A percentile compares a stretch with the other conserved stretches of the same genome.
Evolutionary conservation across 1,139 yeast genomes (phyloP).

Genomic region (Magnusiomyces ingens): DNA sequence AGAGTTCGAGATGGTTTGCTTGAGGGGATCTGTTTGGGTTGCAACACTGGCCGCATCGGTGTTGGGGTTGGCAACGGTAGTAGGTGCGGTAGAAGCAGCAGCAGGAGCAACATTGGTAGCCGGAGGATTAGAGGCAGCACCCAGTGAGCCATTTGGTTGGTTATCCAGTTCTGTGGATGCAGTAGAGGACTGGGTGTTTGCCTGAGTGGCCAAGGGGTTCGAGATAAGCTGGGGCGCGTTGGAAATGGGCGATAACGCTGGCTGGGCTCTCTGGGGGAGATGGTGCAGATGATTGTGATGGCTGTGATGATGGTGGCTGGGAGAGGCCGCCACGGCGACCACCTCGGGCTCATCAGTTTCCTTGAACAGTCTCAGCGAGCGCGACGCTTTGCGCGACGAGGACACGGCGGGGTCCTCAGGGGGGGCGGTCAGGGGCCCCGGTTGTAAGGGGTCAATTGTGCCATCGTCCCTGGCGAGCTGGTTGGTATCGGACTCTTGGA

Average conservation of each 20-base stretch:
- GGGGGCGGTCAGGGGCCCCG: not conserved
- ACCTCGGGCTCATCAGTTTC: constrained; percentile 28
- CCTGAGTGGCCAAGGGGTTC: too few species aligned
- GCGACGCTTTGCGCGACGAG: constrained; percentile 43
- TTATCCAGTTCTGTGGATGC: constrained; percentile 18
- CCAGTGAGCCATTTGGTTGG: too few species aligned
- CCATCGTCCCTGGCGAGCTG: not conserved
- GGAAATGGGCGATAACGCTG: not conserved
- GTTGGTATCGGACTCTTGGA: not conserved
- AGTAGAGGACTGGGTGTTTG: constrained; percentile 13
- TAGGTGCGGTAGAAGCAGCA: not conserved
- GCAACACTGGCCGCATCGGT: not conserved
- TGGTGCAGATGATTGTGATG: not conserved
- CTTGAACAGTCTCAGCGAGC: constrained; percentile 43
- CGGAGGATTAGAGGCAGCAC: too few species aligned
- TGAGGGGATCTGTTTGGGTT: constrained; percentile 5
- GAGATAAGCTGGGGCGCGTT: too few species aligned
- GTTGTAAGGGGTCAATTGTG: not conserved
- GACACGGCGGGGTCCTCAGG: constrained; percentile 19
- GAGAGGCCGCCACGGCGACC: constrained; percentile 6
- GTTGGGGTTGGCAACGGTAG: constrained; percentile 1
- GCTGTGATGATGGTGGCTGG: constrained; percentile 5
- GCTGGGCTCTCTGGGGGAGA: not conserved
- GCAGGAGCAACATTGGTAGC: too few species aligned
- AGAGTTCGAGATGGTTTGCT: constrained; percentile 1